Percentiles rank a stretch among this genome's conserved stretches.
Conservation (phyloP, 257 asterid species). For the Plantago major region DNA sequence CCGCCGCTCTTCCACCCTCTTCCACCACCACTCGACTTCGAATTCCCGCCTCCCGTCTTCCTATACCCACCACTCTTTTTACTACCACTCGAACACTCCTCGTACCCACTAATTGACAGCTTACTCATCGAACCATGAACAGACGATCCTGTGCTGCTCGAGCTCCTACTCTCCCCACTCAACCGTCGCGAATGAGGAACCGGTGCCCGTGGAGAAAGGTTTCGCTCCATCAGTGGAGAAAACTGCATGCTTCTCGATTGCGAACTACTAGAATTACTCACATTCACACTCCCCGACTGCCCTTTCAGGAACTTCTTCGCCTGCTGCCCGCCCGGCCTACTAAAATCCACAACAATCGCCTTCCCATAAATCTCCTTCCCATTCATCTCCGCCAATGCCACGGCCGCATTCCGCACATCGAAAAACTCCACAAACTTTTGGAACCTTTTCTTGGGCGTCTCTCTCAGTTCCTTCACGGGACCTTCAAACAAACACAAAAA, state of each 20-base stretch:
- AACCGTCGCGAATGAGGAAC: background rate
- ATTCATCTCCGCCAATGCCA: constrained; percentile 54
- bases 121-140: constrained; percentile 40
- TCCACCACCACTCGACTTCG: constrained; percentile 16
- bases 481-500: constrained; percentile 31
- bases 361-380: constrained; percentile 47
- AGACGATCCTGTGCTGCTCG: constrained; percentile 37
- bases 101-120: constrained; percentile 20
- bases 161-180: constrained; percentile 5
- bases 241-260: background rate
- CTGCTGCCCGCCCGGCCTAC: constrained; percentile 75
- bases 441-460: constrained; percentile 60
- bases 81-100: constrained; percentile 15
- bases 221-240: background rate
- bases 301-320: constrained; percentile 20
- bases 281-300: background rate
- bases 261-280: constrained; percentile 15
- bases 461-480: constrained; percentile 83
- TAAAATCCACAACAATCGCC: constrained; percentile 49
- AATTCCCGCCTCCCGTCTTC: background rate
- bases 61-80: constrained; percentile 21
- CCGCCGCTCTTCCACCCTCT: constrained; percentile 40
- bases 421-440: constrained; percentile 84
- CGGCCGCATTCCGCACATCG: constrained; percentile 70
- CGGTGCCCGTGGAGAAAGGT: background rate